Conservation (phyloP, 345 rosid genomes). For the Hypericum perforatum region DNA sequence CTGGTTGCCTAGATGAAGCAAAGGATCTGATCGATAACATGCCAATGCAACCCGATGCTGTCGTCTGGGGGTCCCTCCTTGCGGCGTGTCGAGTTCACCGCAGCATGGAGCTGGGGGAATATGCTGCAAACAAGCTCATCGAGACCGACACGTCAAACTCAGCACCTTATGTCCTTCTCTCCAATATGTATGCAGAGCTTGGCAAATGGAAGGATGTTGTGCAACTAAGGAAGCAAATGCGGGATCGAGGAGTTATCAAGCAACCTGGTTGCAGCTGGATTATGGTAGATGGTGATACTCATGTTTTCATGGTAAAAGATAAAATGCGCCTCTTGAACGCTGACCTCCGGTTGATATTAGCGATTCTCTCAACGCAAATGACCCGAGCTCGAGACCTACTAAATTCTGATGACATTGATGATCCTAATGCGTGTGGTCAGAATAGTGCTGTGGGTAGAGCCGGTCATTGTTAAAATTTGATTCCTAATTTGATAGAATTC, state of each 20-base stretch:
- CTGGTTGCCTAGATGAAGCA: constrained; percentile 69
- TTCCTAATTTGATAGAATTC: too few relatives aligned
- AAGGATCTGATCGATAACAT: constrained; percentile 57
- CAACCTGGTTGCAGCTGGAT: constrained; percentile 94
- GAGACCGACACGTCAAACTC: constrained; percentile 60
- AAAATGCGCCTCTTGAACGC: constrained; percentile 40
- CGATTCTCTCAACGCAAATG: constrained; percentile 41
- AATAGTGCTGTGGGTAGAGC: too few relatives aligned
- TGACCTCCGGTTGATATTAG: constrained; percentile 37
- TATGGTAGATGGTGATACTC: constrained; percentile 40
- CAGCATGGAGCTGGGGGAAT: constrained; percentile 49
- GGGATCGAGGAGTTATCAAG: constrained; percentile 51
- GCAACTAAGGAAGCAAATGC: constrained; percentile 51
- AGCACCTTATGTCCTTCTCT: constrained; percentile 81
- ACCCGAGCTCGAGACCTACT: constrained; percentile 42
- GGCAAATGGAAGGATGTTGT: constrained; percentile 59
- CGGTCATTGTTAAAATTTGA: too few relatives aligned
- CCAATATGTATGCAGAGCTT: constrained; percentile 76
- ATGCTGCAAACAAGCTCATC: constrained; percentile 55
- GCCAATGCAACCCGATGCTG: constrained; percentile 75
- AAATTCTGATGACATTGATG: constrained; percentile 7
- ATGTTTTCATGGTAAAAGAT: constrained; percentile 75
- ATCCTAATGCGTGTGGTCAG: too few relatives aligned
- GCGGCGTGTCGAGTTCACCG: constrained; percentile 73
- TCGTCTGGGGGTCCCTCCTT: constrained; percentile 85